phyloP scores from a whole-genome alignment of 371 early-diverging fungal species.

The Actinomortierella wolfii region DNA sequence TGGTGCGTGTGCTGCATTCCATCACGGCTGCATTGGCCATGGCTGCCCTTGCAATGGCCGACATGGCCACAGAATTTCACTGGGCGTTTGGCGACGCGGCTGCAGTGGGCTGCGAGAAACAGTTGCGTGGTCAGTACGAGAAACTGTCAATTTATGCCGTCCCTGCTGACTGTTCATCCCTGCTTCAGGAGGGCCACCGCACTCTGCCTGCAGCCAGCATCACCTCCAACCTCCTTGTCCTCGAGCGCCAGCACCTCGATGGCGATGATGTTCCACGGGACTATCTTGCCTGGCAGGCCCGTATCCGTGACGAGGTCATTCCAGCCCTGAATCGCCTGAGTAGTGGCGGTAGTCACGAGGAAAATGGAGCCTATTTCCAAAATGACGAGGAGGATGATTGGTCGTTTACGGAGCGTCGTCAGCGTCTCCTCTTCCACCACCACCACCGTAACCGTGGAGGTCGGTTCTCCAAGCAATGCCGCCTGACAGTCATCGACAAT shows the following conservation, averaged over 20 bases:
- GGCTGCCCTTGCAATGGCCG: constrained; percentile 11
- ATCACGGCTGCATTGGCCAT: constrained; percentile 28
- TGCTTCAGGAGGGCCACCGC: constrained; percentile 12
- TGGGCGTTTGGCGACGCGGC: constrained; percentile 35
- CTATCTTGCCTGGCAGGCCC: too few species aligned
- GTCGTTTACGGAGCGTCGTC: too few species aligned
- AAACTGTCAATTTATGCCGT: constrained; percentile 38
- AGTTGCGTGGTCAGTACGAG: constrained; percentile 41
- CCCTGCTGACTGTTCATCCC: constrained; percentile 29
- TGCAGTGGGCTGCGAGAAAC: constrained; percentile 19
- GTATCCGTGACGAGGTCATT: too few species aligned
- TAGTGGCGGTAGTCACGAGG: too few species aligned
- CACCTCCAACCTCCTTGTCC: constrained; percentile 31
- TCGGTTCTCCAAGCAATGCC: constrained; percentile 18
- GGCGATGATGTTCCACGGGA: constrained; percentile 13
- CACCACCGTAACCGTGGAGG: too few species aligned
- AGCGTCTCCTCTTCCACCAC: too few species aligned
- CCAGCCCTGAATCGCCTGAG: too few species aligned
- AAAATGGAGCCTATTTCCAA: too few species aligned
- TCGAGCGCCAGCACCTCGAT: constrained; percentile 40
- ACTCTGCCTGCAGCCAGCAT: constrained; percentile 25
- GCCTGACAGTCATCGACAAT: constrained; percentile 18
- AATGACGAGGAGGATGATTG: too few species aligned
- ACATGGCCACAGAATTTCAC: constrained; percentile 5
- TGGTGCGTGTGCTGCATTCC: constrained; percentile 31